Percentiles rank a stretch among this genome's conserved stretches.
Evolutionary conservation across 345 rosid species (phyloP).

Genomic region (Excoecaria agallocha): DNA sequence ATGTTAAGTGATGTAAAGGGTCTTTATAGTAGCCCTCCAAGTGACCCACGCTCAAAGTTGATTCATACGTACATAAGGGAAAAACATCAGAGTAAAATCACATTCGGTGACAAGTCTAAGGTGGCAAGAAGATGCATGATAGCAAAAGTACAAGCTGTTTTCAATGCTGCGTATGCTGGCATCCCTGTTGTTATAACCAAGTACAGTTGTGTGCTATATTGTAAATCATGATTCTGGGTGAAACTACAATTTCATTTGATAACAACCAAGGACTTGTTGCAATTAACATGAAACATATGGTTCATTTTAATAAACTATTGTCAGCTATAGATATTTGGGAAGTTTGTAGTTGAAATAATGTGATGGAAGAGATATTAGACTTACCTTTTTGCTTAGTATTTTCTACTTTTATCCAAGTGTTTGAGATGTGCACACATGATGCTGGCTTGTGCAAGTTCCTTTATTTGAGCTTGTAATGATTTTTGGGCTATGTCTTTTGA

Average conservation of each 20-base stretch:
- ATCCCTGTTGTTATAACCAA: conserved; percentile 95
- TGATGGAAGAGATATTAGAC: not conserved
- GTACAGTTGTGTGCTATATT: conserved; percentile 30
- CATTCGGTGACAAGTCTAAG: conserved; percentile 97
- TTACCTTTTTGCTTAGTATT: not conserved
- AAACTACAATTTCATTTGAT: not conserved
- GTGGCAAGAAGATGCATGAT: conserved; percentile 99
- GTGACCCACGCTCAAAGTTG: conserved; percentile 82
- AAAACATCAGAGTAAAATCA: conserved; percentile 78
- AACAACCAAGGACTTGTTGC: not conserved
- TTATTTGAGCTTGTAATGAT: conserved; percentile 4
- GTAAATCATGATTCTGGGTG: not conserved
- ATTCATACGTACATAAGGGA: conserved; percentile 80
- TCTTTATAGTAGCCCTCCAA: conserved; percentile 95
- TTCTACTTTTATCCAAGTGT: not conserved
- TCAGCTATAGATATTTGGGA: no score
- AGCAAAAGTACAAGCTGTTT: conserved; percentile 96
- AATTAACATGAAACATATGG: no score
- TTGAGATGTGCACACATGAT: not conserved
- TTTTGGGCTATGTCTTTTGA: conserved; percentile 16
- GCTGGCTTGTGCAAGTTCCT: not conserved
- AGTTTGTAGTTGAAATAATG: not conserved
- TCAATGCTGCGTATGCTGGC: conserved; percentile 83
- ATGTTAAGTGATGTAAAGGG: conserved; percentile 97
- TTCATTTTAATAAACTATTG: not conserved